Conservation (phyloP, 306 rosid genomes). For the Lathyrus oleraceus region DNA sequence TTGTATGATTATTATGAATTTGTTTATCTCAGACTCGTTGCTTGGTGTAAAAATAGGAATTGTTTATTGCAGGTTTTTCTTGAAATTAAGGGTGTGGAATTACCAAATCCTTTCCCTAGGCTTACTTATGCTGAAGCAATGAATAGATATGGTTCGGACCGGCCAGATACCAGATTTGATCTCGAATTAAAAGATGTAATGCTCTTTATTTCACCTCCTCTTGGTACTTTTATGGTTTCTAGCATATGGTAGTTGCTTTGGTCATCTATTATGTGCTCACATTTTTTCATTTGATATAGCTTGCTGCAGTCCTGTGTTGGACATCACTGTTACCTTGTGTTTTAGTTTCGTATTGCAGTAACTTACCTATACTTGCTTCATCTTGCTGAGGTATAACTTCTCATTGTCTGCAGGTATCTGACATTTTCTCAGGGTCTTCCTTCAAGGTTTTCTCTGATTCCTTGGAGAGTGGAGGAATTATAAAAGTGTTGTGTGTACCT, state of each 20-base stretch:
- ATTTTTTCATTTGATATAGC: not conserved
- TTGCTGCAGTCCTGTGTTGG: constrained; percentile 12
- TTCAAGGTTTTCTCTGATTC: constrained; percentile 85
- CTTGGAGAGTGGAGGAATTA: constrained; percentile 70
- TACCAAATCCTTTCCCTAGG: constrained; percentile 93
- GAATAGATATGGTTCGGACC: constrained; percentile 86
- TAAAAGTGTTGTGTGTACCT: constrained; percentile 78
- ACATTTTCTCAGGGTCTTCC: constrained; percentile 68
- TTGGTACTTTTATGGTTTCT: constrained; percentile 23
- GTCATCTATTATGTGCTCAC: not conserved
- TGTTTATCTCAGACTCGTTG: constrained; percentile 23
- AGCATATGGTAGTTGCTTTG: not conserved
- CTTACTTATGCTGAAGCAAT: constrained; percentile 97
- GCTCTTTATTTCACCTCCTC: constrained; percentile 36
- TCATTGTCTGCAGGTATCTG: constrained; percentile 70
- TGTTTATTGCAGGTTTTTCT: constrained; percentile 74
- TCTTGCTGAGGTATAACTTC: constrained; percentile 26
- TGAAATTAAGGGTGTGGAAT: constrained; percentile 75
- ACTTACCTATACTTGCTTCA: constrained; percentile 29
- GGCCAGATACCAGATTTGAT: constrained; percentile 87
- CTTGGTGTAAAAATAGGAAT: constrained; percentile 20
- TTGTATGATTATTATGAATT: constrained; percentile 4
- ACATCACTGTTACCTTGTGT: constrained; percentile 27
- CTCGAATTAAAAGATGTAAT: constrained; percentile 88
- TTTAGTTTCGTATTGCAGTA: constrained; percentile 1